Conservation (phyloP, 2,329 filamentous ascomycete species). For the Balansia obtecta region DNA sequence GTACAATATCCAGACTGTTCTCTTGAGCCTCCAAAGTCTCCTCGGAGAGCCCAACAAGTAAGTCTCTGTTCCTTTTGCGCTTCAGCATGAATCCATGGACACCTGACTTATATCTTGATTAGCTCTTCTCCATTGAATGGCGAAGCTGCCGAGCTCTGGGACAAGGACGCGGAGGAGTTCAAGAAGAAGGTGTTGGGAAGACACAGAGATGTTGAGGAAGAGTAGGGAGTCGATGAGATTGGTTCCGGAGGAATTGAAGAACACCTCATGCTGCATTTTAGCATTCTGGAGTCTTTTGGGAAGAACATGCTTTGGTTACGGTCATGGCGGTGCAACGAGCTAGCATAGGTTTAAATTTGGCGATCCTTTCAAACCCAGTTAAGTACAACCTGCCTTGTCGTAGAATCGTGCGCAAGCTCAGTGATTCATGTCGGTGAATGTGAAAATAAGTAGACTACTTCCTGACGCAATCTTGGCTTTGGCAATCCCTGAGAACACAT, state of each 20-base stretch:
- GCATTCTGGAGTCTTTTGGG: conserved; percentile 26
- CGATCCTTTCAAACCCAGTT: conserved; percentile 7
- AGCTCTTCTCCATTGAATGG: conserved; percentile 92
- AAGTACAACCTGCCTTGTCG: background rate
- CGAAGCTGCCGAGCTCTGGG: conserved; percentile 93
- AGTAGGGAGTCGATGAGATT: conserved; percentile 25
- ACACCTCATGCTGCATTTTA: conserved; percentile 13
- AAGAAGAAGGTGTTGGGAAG: conserved; percentile 59
- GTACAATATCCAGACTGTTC: conserved; percentile 88
- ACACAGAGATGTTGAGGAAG: conserved; percentile 53
- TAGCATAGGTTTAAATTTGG: conserved; percentile 16
- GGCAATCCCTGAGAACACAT: background rate
- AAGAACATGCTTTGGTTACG: conserved; percentile 17
- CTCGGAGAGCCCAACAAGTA: conserved; percentile 98
- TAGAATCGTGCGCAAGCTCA: background rate
- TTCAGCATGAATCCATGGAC: too few species aligned
- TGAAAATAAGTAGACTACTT: background rate
- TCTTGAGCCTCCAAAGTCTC: conserved; percentile 87
- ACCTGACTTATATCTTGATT: background rate
- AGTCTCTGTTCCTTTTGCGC: conserved; percentile 21
- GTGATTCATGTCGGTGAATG: background rate
- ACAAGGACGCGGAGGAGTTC: conserved; percentile 76
- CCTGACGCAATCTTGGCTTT: background rate
- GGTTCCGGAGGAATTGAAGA: conserved; percentile 5
- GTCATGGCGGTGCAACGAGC: conserved; percentile 17